A percentile compares a stretch with the other conserved stretches of the same genome.
Evolutionary conservation across 2,329 filamentous ascomycete genomes (phyloP).

Genomic region (Aureobasidium sp.): DNA sequence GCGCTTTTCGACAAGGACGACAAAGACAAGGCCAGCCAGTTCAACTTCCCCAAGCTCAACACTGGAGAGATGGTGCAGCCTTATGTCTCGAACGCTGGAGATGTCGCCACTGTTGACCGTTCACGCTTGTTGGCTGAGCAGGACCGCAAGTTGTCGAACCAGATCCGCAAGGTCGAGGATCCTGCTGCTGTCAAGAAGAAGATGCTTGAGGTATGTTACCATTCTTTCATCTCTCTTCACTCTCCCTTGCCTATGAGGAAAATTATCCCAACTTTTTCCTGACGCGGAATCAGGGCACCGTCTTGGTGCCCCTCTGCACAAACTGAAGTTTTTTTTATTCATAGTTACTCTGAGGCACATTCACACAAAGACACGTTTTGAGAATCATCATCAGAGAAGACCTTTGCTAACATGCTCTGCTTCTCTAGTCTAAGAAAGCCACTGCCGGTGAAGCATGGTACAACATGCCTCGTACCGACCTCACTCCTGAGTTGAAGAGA

Average conservation of each 20-base stretch:
- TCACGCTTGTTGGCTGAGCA: constrained; percentile 42
- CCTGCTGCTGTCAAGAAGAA: constrained; percentile 40
- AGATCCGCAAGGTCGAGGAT: constrained; percentile 47
- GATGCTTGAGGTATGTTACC: constrained; percentile 43
- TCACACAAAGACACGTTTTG: constrained; percentile 15
- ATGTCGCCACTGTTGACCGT: constrained; percentile 46
- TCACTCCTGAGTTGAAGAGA: constrained; percentile 78
- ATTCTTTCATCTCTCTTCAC: constrained; percentile 18
- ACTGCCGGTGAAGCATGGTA: constrained; percentile 81
- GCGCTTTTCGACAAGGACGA: constrained; percentile 16
- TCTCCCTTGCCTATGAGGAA: constrained; percentile 60
- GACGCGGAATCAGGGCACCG: constrained; percentile 66
- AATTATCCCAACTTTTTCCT: constrained; percentile 60
- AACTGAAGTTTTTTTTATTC: constrained; percentile 57
- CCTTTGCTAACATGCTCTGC: constrained; percentile 22
- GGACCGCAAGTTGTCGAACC: constrained; percentile 39
- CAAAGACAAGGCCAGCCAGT: constrained; percentile 20
- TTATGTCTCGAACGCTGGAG: constrained; percentile 46
- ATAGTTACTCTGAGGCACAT: constrained; percentile 66
- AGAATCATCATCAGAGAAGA: constrained; percentile 12
- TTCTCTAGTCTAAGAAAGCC: constrained; percentile 45
- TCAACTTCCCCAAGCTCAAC: constrained; percentile 45
- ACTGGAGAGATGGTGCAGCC: constrained; percentile 41
- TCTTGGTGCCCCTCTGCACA: constrained; percentile 70
- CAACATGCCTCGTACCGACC: constrained; percentile 71